Evolutionary conservation across 2,329 filamentous ascomycete species (phyloP), one percentile per base, ranked within the genome.

Genomic region (Colletotrichum caudatum): DNA sequence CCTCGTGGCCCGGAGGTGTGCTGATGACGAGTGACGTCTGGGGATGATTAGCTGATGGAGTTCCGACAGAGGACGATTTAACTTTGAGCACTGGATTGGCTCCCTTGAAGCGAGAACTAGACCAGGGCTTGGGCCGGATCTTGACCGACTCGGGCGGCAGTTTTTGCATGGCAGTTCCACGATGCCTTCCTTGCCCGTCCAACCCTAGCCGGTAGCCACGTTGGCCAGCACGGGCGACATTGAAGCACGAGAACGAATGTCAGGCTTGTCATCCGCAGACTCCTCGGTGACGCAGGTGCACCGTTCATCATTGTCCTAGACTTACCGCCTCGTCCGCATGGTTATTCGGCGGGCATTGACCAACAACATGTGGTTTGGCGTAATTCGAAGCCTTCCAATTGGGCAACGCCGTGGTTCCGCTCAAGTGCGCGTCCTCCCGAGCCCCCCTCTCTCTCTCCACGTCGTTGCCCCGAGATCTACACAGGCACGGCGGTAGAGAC

Each of bases 21-120:
- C 9, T 62, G 16, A 50, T 44, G 29, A 14, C 9, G 35, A 56
- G 46, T 54, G 60, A 23, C 12, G 41, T 56, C 20, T 41, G 53
- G 46, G 46, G 56, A 39, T 33, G 41, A 56, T 37, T 16, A 35
- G 57, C n/a, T 26, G 51, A 35, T 33, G 33, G 48, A 41, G 48
- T 50, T 7, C 48, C 33, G 54, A 26, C 29, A 29, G 39, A 54
- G 48, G n/a, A 51, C 35, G n/a, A 61, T 72, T 50, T 26, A 56
- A 67, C 51, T 51, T 64, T 29, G 37, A 64, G 59, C 46, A 59
- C 39, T 37, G 60, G 54, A 65, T 69, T 69, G 66, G 69, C 54
- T 64, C 41, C 48, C 60, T 46, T 44, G 50, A 6, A 44, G 23
- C 20, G 11, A 33, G 61, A 29, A 56, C 16, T 26, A 48, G 59